A percentile compares a stretch with the other conserved stretches of the same genome.
Evolutionary conservation across 495 filamentous ascomycete genomes (phyloP).

Genomic region (Rhizodiscina lignyota): DNA sequence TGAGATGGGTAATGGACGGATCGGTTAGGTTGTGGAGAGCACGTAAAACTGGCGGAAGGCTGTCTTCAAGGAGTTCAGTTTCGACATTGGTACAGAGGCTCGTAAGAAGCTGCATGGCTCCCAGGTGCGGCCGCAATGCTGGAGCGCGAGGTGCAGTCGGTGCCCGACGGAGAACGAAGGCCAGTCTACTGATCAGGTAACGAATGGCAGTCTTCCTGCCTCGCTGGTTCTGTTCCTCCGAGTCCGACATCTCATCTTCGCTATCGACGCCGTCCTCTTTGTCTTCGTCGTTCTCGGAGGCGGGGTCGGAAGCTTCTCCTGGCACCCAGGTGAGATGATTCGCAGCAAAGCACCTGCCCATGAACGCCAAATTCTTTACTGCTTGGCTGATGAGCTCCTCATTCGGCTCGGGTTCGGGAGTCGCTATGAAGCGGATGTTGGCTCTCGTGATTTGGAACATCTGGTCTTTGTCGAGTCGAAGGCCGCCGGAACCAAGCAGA

Average conservation of each 20-base stretch:
- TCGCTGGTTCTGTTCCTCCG: conserved; percentile 16
- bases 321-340: conserved; percentile 35
- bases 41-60: conserved; percentile 49
- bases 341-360: conserved; percentile 49
- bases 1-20: conserved; percentile 43
- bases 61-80: conserved; percentile 36
- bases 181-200: conserved; percentile 60
- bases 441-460: conserved; percentile 49
- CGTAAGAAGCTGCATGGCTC: conserved; percentile 55
- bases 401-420: conserved; percentile 43
- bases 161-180: conserved; percentile 45
- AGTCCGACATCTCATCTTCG: conserved; percentile 21
- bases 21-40: conserved; percentile 65
- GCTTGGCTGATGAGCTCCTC: conserved; percentile 55
- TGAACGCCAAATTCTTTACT: conserved; percentile 61
- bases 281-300: conserved; percentile 27
- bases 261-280: too few species aligned
- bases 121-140: conserved; percentile 53
- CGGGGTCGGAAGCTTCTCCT: conserved; percentile 22
- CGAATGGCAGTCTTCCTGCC: conserved; percentile 34
- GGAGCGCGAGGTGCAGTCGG: conserved; percentile 36
- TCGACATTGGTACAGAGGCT: conserved; percentile 41
- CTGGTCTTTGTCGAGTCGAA: conserved; percentile 45
- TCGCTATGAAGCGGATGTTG: conserved; percentile 33
- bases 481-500: conserved; percentile 50